Evolutionary conservation across 2,329 filamentous ascomycete species (phyloP), one percentile per base, ranked within the genome.

Genomic region (Scytalidium sp.): DNA sequence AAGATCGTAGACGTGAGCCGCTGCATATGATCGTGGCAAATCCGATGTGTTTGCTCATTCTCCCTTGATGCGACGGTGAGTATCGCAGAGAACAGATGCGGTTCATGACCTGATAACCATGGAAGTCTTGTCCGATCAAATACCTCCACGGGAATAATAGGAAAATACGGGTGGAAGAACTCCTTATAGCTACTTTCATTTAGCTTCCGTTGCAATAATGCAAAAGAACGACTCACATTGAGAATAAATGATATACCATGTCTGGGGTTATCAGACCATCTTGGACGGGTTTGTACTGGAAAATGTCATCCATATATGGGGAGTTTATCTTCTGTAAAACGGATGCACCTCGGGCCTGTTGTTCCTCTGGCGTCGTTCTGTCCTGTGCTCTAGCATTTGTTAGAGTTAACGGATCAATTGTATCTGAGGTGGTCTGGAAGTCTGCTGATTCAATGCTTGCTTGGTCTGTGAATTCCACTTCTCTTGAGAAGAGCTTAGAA

Each of bases 1-100:
- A 85, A 78, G 19, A 90, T 76, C 25, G 79, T 78, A 0, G 84
- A 85, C 6, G 89, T 81, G n/a, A 88, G 70, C 23, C 76, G 76
- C 57, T 87, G 84, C 83, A 88, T 89, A 56, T 88, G 80, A 49
- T 81, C 78, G 17, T 84, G 82, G 60, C 85, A 88, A 40, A 80
- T 76, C 54, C 82, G 80, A 57, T 87, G 85, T 1, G 85, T 76
- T 43, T 79, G 72, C 2, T 80, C 78, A 58, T 85, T 80, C 58
- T 90, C 85, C 64, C 88, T 86, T 8, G 85, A 87, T 3, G 84
- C 81, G 44, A 90, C 84, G 2, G 85, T 84, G 3, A 90, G 70
- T 3, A 89, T 81, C 0, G 85, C 85, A 0, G 85, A 88, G 13
- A 89, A 73, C 0, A 90, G 71, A 60, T 88, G 81, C 23, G 79